A percentile compares a stretch with the other conserved stretches of the same genome.
Evolutionary conservation across 2,329 filamentous ascomycete species (phyloP).

Genomic region (Penicillium frequentans): DNA sequence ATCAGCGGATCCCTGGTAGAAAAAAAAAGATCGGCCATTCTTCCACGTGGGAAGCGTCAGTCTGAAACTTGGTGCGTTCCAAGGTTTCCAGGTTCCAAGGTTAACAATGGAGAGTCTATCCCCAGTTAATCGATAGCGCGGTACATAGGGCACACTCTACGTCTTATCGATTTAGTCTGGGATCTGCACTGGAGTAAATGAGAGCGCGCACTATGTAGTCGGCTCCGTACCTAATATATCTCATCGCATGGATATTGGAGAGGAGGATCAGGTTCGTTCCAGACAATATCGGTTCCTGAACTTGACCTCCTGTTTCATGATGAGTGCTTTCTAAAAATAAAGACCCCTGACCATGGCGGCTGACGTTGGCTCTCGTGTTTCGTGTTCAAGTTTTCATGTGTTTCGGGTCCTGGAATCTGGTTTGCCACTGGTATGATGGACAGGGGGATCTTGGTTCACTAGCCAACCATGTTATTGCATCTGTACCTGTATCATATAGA

Average conservation of each 20-base stretch:
- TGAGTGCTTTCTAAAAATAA: conserved; percentile 2
- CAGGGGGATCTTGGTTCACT: neutral
- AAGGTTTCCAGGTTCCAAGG: conserved; percentile 1
- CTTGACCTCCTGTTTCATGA: neutral
- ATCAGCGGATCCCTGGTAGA: neutral
- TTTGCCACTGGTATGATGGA: neutral
- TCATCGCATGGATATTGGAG: too few species aligned
- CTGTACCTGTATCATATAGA: neutral
- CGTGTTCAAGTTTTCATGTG: neutral
- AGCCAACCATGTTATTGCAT: neutral
- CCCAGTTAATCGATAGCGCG: neutral
- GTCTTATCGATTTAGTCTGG: neutral
- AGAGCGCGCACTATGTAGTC: neutral
- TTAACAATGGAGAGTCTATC: neutral
- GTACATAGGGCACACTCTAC: neutral
- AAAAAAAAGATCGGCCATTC: neutral
- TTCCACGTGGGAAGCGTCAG: conserved; percentile 1
- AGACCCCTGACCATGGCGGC: neutral
- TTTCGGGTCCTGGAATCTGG: neutral
- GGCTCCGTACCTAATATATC: neutral
- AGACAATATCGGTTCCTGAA: neutral
- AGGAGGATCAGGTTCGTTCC: neutral
- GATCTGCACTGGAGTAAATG: neutral
- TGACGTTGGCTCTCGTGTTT: conserved; percentile 15
- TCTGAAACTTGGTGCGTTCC: conserved; percentile 2